phyloP scores from a whole-genome alignment of 768 basidiomycete genomes.

The Agrocybe chaxingu region DNA sequence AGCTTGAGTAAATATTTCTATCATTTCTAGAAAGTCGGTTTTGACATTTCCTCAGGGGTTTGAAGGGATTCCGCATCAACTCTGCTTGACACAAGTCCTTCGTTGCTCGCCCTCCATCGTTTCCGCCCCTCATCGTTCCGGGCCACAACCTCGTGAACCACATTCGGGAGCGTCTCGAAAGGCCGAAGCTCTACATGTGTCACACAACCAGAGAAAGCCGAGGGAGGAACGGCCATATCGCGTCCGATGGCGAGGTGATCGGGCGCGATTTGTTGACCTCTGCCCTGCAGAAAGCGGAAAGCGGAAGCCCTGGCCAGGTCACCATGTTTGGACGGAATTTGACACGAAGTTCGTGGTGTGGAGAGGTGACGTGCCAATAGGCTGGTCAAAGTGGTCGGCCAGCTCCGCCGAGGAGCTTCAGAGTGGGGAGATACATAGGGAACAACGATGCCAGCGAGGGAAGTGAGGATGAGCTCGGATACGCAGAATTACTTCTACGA shows the following conservation, averaged over 20 bases:
- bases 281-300: too few species aligned
- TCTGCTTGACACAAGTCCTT: constrained; percentile 27
- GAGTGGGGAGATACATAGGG: constrained; percentile 81
- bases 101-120: constrained; percentile 1
- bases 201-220: constrained; percentile 19
- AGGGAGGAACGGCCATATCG: constrained; percentile 59
- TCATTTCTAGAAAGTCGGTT: constrained; percentile 57
- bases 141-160: constrained; percentile 41
- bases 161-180: constrained; percentile 46
- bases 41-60: constrained; percentile 57
- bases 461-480: constrained; percentile 79
- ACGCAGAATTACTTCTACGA: constrained; percentile 80
- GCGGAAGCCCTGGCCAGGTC: constrained; percentile 62
- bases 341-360: constrained; percentile 95
- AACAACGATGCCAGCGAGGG: constrained; percentile 52
- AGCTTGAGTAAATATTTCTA: constrained; percentile 63
- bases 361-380: constrained; percentile 81
- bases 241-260: constrained; percentile 69
- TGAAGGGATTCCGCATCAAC: constrained; percentile 57
- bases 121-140: background rate
- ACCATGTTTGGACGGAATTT: constrained; percentile 97
- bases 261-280: constrained; percentile 70
- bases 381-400: constrained; percentile 93
- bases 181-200: constrained; percentile 41
- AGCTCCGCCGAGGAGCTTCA: constrained; percentile 89